phyloP scores from a whole-genome alignment of 2,329 filamentous ascomycete genomes.

The Aureobasidium sp. region DNA sequence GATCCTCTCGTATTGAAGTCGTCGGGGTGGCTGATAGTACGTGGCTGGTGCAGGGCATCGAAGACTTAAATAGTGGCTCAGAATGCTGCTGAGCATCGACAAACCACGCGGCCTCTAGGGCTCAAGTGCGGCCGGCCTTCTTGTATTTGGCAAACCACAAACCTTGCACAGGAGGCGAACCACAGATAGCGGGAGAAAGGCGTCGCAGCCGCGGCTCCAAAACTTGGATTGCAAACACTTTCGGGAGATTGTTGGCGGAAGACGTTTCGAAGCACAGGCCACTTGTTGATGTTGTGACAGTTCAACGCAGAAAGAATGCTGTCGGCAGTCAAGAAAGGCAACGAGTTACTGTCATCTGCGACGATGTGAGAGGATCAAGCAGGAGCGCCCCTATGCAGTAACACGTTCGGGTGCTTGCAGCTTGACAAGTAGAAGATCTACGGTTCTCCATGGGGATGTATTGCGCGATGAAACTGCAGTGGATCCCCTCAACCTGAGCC shows the following conservation, averaged over 20 bases:
- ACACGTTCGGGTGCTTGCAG: background rate
- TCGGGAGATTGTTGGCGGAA: constrained; percentile 3
- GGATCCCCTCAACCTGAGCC: constrained; percentile 9
- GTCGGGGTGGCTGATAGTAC: background rate
- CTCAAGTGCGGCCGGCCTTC: background rate
- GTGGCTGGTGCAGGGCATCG: background rate
- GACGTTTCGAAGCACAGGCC: background rate
- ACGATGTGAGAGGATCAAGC: background rate
- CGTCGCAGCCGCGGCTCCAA: background rate
- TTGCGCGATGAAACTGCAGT: constrained; percentile 13
- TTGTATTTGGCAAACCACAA: background rate
- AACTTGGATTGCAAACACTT: constrained; percentile 1
- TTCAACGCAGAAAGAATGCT: constrained; percentile 1
- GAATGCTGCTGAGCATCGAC: background rate
- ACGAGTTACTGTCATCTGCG: background rate
- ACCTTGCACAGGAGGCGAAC: background rate
- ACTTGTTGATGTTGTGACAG: constrained; percentile 4
- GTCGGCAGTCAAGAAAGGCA: constrained; percentile 4
- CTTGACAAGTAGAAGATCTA: constrained; percentile 6
- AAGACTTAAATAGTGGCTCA: background rate
- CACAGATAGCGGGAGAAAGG: background rate
- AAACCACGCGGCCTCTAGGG: background rate
- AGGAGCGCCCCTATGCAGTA: background rate
- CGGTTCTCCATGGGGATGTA: constrained; percentile 6
- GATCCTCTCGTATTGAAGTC: background rate